phyloP scores from a whole-genome alignment of 768 basidiomycete genomes.

The Termitomyces sp. region DNA sequence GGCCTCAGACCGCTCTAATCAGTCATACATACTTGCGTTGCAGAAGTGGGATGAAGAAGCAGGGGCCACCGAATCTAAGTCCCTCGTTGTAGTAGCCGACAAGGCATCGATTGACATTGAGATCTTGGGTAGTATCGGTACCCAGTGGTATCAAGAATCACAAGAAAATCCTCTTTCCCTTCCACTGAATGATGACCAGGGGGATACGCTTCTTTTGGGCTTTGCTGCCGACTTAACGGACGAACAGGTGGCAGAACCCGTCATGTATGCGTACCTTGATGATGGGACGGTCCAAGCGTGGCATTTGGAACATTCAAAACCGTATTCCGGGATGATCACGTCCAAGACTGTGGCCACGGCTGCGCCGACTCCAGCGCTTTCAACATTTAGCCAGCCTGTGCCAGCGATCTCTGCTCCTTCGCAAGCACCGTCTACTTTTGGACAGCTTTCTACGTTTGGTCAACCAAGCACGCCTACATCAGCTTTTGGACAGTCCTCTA shows the following conservation, averaged over 20 bases:
- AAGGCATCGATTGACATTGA: slow-evolving; percentile 41
- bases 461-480: slow-evolving; percentile 13
- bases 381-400: slow-evolving; percentile 16
- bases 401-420: not conserved
- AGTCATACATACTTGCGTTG: slow-evolving; percentile 29
- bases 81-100: slow-evolving; percentile 42
- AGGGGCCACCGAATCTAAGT: slow-evolving; percentile 29
- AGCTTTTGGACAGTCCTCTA: slow-evolving; percentile 24
- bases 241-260: slow-evolving; percentile 33
- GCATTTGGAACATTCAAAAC: slow-evolving; percentile 55
- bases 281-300: slow-evolving; percentile 76
- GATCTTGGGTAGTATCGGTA: slow-evolving; percentile 33
- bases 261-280: slow-evolving; percentile 71
- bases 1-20: slow-evolving; percentile 30
- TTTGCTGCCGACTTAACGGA: slow-evolving; percentile 65
- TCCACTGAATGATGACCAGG: slow-evolving; percentile 61
- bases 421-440: slow-evolving; percentile 14
- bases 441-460: slow-evolving; percentile 15
- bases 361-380: slow-evolving; percentile 4
- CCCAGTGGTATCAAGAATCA: slow-evolving; percentile 43
- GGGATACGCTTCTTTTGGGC: slow-evolving; percentile 64
- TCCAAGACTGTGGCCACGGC: slow-evolving; percentile 8
- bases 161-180: slow-evolving; percentile 52
- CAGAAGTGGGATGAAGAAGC: slow-evolving; percentile 43
- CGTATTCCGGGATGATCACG: slow-evolving; percentile 54